A percentile compares a stretch with the other conserved stretches of the same genome.
Evolutionary conservation across 2,329 filamentous ascomycete genomes (phyloP).

Genomic region (Talaromyces sp.): DNA sequence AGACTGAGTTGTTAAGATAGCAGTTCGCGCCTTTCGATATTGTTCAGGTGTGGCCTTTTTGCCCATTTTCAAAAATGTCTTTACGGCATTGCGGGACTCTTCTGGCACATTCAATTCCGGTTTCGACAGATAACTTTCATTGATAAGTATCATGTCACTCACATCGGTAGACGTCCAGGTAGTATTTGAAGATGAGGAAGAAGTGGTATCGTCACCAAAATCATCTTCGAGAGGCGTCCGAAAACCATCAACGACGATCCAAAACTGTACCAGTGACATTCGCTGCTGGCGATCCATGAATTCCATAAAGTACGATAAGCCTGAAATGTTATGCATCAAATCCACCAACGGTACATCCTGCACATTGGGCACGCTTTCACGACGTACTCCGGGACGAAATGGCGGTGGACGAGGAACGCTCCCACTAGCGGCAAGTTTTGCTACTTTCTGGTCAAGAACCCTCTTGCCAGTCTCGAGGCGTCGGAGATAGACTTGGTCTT

Average conservation of each 20-base stretch:
- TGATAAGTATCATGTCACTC: conserved; percentile 82
- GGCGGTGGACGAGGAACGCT: conserved; percentile 34
- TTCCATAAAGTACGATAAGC: conserved; percentile 98
- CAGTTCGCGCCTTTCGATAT: conserved; percentile 75
- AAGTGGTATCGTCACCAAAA: conserved; percentile 63
- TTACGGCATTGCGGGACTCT: conserved; percentile 63
- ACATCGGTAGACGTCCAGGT: conserved; percentile 81
- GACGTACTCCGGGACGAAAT: conserved; percentile 24
- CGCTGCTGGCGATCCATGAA: conserved; percentile 91
- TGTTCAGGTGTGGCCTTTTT: conserved; percentile 70
- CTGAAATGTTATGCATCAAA: conserved; percentile 82
- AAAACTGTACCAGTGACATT: conserved; percentile 92
- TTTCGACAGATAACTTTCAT: conserved; percentile 79
- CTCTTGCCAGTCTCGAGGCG: conserved; percentile 87
- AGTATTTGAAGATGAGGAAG: conserved; percentile 38
- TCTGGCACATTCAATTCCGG: conserved; percentile 74
- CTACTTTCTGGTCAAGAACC: conserved; percentile 82
- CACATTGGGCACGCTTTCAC: conserved; percentile 52
- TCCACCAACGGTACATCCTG: conserved; percentile 75
- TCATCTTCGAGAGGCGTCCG: conserved; percentile 89
- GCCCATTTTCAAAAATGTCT: conserved; percentile 72
- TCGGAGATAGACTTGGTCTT: conserved; percentile 81
- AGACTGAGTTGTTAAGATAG: conserved; percentile 77
- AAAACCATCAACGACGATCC: conserved; percentile 95
- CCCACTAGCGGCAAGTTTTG: conserved; percentile 67